Evolutionary conservation across 345 rosid species (phyloP), one percentile per base, ranked within the genome.

Genomic region (Pistacia vera): DNA sequence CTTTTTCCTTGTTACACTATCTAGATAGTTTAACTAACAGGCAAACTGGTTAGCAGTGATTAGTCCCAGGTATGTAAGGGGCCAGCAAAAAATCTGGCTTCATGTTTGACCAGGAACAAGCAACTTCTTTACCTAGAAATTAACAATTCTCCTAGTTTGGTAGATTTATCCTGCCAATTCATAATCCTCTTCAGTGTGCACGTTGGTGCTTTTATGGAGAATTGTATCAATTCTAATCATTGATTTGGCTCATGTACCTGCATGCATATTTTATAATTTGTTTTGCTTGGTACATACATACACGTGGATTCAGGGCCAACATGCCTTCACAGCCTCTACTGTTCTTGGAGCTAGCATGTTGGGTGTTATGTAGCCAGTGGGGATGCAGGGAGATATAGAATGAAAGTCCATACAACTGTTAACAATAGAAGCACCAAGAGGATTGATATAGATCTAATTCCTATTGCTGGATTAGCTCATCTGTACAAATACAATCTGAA

Each of bases 31-130:
- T 60, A 28, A 30, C 33, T 1, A 25, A 49, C 36, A n/a, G 12
- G 54, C 8, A 68, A 68, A 54, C 28, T 33, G 22, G 9, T 52
- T 44, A 68, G 30, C 72, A 68, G 52, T 57, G 73, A 62, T 46
- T 61, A 46, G 13, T 72, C 57, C 13, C 18, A 7, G 10, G 16
- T 5, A 17, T 68, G 17, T 16, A 59, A 2, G 22, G n/a, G 58
- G 66, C 8, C 46, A 17, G 58, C 57, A 44, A 59, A 46, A 71
- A 57, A 38, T 58, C 38, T 63, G 60, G 66, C 75, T 60, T 58
- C 11, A 59, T 33, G 51, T 14, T n/a, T 46, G 10, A 63, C 57
- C 38, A 14, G 56, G 56, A 17, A 12, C 14, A 36, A 46, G 28
- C 25, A 46, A 28, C 44, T 59, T 60, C 14, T 72, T 72, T 11